Conservation (phyloP, 768 basidiomycete genomes). For the Amanita pallidorosea region DNA sequence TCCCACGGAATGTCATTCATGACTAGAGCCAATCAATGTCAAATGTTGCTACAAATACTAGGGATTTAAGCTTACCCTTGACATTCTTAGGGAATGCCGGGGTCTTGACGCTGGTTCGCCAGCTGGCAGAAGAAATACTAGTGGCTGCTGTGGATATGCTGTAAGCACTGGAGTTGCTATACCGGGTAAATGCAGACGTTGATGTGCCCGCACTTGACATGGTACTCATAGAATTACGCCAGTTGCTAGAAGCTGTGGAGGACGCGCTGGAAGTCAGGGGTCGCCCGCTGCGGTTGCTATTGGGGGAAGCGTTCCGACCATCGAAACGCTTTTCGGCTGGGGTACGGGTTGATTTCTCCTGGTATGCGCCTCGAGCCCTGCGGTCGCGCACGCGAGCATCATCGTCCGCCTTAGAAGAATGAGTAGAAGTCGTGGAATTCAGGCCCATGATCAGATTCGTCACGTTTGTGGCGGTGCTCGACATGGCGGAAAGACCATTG, state of each 20-base stretch:
- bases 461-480: slow-evolving; percentile 71
- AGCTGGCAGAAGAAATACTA: slow-evolving; percentile 64
- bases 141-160: slow-evolving; percentile 78
- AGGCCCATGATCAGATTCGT: slow-evolving; percentile 65
- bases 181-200: slow-evolving; percentile 65
- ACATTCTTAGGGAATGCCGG: slow-evolving; percentile 53
- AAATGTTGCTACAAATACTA: slow-evolving; percentile 6
- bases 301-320: slow-evolving; percentile 44
- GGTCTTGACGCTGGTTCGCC: slow-evolving; percentile 45
- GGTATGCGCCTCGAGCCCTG: slow-evolving; percentile 17
- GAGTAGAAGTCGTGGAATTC: slow-evolving; percentile 30
- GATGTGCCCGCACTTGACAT: slow-evolving; percentile 59
- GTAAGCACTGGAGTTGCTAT: slow-evolving; percentile 63
- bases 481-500: slow-evolving; percentile 27
- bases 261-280: slow-evolving; percentile 47
- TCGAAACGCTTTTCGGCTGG: slow-evolving; percentile 20
- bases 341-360: slow-evolving; percentile 1
- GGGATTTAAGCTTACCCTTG: slow-evolving; percentile 52
- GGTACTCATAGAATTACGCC: slow-evolving; percentile 71
- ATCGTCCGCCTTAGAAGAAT: slow-evolving; percentile 25
- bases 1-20: slow-evolving; percentile 75
- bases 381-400: slow-evolving; percentile 41
- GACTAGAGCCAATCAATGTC: slow-evolving; percentile 28
- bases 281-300: slow-evolving; percentile 45
- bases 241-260: slow-evolving; percentile 58